These are phyloP conservation scores for Kazachstania taianensis DNA, from an alignment of 805 yeast genomes.

Conservation along the genomic window DNA sequence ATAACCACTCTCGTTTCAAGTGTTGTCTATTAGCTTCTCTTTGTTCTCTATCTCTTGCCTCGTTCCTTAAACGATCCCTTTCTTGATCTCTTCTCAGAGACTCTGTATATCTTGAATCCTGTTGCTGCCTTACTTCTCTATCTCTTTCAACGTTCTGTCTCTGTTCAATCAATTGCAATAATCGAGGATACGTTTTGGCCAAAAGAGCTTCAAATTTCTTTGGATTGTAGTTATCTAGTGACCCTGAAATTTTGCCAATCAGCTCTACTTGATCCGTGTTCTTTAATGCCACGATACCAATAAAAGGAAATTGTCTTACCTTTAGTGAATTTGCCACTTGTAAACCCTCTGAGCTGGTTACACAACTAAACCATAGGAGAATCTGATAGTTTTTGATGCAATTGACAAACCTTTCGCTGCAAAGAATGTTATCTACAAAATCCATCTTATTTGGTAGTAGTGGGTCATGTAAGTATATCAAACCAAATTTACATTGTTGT, in stretches of 20 bases:
- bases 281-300: conserved; percentile 66
- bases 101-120: conserved; percentile 66
- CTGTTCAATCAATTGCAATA: conserved; percentile 52
- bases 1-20: conserved; percentile 34
- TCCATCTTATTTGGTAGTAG: conserved; percentile 51
- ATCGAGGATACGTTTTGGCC: conserved; percentile 21
- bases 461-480: conserved; percentile 64
- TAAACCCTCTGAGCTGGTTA: conserved; percentile 69
- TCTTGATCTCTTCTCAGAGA: conserved; percentile 60
- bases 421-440: conserved; percentile 46
- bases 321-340: conserved; percentile 70
- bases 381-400: conserved; percentile 42
- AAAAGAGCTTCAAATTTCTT: conserved; percentile 14
- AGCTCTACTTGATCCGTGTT: conserved; percentile 30
- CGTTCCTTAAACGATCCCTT: conserved; percentile 27
- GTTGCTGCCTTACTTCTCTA: conserved; percentile 53
- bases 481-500: conserved; percentile 57
- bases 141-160: conserved; percentile 50
- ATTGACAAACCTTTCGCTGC: conserved; percentile 39
- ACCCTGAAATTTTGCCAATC: conserved; percentile 23
- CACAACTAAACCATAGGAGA: conserved; percentile 81
- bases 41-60: conserved; percentile 29
- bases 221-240: conserved; percentile 10
- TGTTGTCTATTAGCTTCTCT: conserved; percentile 15
- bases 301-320: conserved; percentile 69